Conservation (phyloP, 1,139 yeast genomes). For the Suhomyces coccinellae region DNA sequence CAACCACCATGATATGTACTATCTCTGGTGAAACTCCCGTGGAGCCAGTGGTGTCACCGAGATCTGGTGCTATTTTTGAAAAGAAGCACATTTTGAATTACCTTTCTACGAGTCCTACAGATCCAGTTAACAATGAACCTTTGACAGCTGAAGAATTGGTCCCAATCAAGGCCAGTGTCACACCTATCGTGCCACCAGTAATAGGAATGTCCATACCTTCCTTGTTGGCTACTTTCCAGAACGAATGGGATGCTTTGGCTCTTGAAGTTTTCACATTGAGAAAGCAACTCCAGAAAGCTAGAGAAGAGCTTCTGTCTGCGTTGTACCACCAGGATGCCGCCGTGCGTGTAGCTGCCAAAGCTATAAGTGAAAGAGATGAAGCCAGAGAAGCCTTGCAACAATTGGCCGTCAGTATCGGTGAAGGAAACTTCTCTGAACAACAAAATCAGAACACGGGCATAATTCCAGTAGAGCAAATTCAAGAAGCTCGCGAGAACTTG, state of each 20-base stretch:
- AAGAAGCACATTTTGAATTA: constrained; percentile 59
- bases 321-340: constrained; percentile 91
- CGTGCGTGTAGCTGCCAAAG: constrained; percentile 75
- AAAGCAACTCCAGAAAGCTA: constrained; percentile 65
- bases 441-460: neutral
- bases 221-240: constrained; percentile 70
- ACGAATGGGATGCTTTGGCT: constrained; percentile 88
- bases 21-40: constrained; percentile 69
- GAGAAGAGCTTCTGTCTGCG: constrained; percentile 74
- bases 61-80: constrained; percentile 74
- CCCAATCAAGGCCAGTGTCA: constrained; percentile 32
- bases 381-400: constrained; percentile 59
- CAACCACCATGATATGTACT: constrained; percentile 19
- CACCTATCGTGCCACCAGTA: constrained; percentile 41
- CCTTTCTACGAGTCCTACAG: constrained; percentile 63
- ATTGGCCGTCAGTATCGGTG: constrained; percentile 30
- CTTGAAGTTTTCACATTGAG: constrained; percentile 76
- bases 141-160: constrained; percentile 61
- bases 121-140: constrained; percentile 73
- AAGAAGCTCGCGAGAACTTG: constrained; percentile 37
- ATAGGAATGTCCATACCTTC: constrained; percentile 73
- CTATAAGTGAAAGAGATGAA: constrained; percentile 74
- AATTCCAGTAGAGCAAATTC: constrained; percentile 27
- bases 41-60: constrained; percentile 75
- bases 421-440: constrained; percentile 1